These are phyloP conservation scores for Phellopilus nigrolimitatus DNA, from an alignment of 1,284 basidiomycete genomes.

Conservation along the genomic window DNA sequence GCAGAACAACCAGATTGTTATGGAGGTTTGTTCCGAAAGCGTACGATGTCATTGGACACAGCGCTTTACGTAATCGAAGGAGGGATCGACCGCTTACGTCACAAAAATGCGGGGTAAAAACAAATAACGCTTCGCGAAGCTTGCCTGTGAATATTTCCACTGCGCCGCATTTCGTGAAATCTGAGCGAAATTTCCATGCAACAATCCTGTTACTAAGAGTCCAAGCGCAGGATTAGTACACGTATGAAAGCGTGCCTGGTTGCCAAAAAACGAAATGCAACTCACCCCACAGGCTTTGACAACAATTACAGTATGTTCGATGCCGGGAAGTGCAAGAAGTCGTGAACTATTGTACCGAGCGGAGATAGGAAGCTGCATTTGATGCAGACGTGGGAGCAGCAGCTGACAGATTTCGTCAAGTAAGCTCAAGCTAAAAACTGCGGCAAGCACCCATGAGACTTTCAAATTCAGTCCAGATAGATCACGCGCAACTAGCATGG, in stretches of 20 bases:
- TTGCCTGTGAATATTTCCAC: not conserved
- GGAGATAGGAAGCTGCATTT: not conserved
- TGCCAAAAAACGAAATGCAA: too few relatives aligned
- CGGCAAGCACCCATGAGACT: not conserved
- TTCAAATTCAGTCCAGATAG: too few relatives aligned
- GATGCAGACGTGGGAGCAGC: not conserved
- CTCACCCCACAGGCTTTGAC: not conserved
- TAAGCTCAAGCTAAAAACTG: too few relatives aligned
- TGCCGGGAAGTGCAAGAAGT: not conserved
- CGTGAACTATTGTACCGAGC: not conserved
- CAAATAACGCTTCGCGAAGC: constrained; percentile 1
- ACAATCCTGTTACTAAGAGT: too few relatives aligned
- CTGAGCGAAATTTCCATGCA: too few relatives aligned
- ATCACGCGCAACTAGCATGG: too few relatives aligned
- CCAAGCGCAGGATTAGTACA: too few relatives aligned
- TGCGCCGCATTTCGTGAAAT: not conserved
- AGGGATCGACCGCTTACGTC: not conserved
- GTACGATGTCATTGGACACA: constrained; percentile 2
- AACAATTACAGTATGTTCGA: too few relatives aligned
- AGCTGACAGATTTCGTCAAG: not conserved
- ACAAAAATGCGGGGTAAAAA: constrained; percentile 9
- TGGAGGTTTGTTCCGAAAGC: not conserved
- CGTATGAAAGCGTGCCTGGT: too few relatives aligned
- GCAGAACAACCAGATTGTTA: too few relatives aligned
- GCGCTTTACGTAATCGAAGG: not conserved